Evolutionary conservation across 768 basidiomycete species (phyloP).

Genomic region (Kwoniella dendrophila): DNA sequence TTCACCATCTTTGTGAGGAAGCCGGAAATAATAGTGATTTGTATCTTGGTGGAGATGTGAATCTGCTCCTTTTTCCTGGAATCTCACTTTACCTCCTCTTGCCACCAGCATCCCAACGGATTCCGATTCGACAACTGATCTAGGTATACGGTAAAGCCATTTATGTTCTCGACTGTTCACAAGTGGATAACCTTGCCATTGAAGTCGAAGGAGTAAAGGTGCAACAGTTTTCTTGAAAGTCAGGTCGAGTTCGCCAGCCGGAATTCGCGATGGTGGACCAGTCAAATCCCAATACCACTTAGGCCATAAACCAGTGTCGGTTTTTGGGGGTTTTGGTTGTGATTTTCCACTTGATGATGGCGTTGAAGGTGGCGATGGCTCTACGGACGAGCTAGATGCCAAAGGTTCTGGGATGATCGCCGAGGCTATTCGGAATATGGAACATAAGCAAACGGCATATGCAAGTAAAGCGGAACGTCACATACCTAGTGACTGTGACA

Average conservation of each 20-base stretch:
- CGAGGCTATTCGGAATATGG: no score
- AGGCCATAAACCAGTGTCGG: conserved; percentile 66
- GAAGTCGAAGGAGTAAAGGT: conserved; percentile 79
- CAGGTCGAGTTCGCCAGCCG: conserved; percentile 72
- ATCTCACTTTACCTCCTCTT: conserved; percentile 15
- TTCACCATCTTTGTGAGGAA: conserved; percentile 96
- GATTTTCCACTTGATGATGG: not conserved
- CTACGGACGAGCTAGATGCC: not conserved
- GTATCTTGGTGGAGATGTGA: conserved; percentile 60
- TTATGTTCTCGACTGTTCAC: conserved; percentile 83
- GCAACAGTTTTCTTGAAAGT: conserved; percentile 80
- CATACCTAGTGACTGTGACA: conserved; percentile 7
- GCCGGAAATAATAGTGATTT: conserved; percentile 72
- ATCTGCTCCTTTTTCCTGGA: conserved; percentile 23
- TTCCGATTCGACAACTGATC: conserved; percentile 14
- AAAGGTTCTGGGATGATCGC: no score
- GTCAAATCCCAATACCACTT: conserved; percentile 93
- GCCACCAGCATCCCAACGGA: conserved; percentile 3
- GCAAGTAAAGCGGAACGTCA: not conserved
- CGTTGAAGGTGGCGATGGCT: not conserved
- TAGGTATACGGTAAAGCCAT: conserved; percentile 83
- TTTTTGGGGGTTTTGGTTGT: conserved; percentile 18
- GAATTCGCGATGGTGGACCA: conserved; percentile 31
- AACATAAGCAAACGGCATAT: no score
- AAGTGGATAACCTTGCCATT: conserved; percentile 85